A percentile compares a stretch with the other conserved stretches of the same genome.
Conservation (phyloP, 257 asterid genomes). For the Thymus quinquecostatus region DNA sequence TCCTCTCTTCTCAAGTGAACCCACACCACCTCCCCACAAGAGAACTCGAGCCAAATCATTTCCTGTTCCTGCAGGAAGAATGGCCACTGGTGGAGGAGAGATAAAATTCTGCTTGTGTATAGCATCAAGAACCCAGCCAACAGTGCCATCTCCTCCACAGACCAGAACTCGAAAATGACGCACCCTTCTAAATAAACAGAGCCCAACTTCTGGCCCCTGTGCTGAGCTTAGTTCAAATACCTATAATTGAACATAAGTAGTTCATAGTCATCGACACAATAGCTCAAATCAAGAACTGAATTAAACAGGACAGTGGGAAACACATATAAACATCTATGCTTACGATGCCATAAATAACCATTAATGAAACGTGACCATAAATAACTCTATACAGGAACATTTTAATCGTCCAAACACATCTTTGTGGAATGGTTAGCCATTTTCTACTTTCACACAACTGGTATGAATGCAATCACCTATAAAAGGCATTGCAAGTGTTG, state of each 20-base stretch:
- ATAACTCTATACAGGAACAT: neutral
- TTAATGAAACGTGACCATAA: neutral
- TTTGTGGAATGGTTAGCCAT: constrained; percentile 2
- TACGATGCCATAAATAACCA: neutral
- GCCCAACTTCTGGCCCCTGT: constrained; percentile 93
- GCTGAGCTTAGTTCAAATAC: constrained; percentile 81
- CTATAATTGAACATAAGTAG: constrained; percentile 36
- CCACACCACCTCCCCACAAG: constrained; percentile 95
- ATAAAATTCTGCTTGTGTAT: constrained; percentile 85
- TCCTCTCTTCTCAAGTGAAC: constrained; percentile 97
- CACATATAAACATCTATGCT: neutral
- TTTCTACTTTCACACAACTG: neutral
- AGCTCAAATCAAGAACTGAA: neutral
- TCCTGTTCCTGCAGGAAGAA: constrained; percentile 99
- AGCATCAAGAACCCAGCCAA: constrained; percentile 94
- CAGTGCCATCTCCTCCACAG: constrained; percentile 99
- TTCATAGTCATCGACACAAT: neutral
- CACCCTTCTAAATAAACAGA: constrained; percentile 73
- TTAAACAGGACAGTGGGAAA: neutral
- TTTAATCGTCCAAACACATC: neutral
- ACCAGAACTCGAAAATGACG: constrained; percentile 90
- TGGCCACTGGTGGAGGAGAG: constrained; percentile 98
- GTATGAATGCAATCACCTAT: neutral
- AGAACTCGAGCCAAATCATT: constrained; percentile 98
- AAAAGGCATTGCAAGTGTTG: neutral